Conservation (phyloP, 106 monocot species). For the Dendrobium chrysotoxum region DNA sequence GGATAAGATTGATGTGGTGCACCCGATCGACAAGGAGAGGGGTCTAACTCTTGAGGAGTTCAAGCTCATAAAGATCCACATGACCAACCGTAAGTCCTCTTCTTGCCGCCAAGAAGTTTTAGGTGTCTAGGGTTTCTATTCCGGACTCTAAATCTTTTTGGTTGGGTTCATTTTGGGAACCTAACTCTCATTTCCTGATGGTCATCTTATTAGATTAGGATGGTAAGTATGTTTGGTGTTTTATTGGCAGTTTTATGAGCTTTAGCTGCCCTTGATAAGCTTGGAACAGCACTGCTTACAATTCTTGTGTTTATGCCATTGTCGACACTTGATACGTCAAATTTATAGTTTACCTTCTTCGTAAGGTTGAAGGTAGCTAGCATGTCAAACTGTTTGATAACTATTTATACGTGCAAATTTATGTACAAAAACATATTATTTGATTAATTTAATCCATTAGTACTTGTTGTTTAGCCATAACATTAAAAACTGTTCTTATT, state of each 20-base stretch:
- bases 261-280: background rate
- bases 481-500: background rate
- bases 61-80: slow-evolving; percentile 67
- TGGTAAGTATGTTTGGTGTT: background rate
- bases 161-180: background rate
- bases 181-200: background rate
- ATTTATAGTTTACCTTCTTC: background rate
- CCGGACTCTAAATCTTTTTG: background rate
- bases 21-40: slow-evolving; percentile 48
- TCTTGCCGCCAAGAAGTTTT: background rate
- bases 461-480: background rate
- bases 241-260: background rate
- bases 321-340: background rate
- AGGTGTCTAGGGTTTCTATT: background rate
- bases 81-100: slow-evolving; percentile 52
- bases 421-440: background rate
- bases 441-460: background rate
- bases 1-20: slow-evolving; percentile 50
- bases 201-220: background rate
- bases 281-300: background rate
- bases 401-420: background rate
- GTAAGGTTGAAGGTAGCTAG: background rate
- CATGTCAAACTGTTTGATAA: background rate
- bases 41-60: slow-evolving; percentile 64
- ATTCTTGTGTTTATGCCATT: background rate